A percentile compares a stretch with the other conserved stretches of the same genome.
phyloP scores from a whole-genome alignment of 192 early-diverging fungal genomes.

The Mortierella claussenii region DNA sequence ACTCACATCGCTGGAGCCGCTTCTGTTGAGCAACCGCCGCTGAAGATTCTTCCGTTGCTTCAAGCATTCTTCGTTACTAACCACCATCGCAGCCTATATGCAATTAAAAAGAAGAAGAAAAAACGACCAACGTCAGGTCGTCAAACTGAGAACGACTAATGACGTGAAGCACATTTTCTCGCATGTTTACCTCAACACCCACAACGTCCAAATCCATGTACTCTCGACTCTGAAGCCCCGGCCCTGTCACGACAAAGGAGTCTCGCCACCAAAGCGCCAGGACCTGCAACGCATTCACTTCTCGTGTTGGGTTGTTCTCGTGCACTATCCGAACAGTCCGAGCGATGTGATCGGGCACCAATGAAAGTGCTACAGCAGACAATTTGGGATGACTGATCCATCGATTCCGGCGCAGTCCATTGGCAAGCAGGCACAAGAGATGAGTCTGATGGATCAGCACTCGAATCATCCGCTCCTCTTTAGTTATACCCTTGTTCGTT shows the following conservation, averaged over 20 bases:
- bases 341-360: constrained; percentile 50
- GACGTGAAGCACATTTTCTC: background rate
- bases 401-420: constrained; percentile 64
- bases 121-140: background rate
- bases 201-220: constrained; percentile 42
- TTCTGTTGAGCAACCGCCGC: constrained; percentile 22
- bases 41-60: constrained; percentile 37
- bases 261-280: constrained; percentile 54
- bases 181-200: constrained; percentile 33
- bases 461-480: constrained; percentile 62
- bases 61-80: constrained; percentile 25
- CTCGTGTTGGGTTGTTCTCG: constrained; percentile 20
- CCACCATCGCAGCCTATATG: constrained; percentile 30
- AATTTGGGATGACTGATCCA: constrained; percentile 56
- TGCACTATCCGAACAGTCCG: constrained; percentile 11
- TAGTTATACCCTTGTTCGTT: constrained; percentile 52
- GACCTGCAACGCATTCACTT: constrained; percentile 43
- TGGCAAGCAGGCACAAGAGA: constrained; percentile 64
- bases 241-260: constrained; percentile 49
- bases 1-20: constrained; percentile 59
- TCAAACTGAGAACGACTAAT: too few relatives aligned
- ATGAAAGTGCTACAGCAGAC: constrained; percentile 37
- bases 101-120: too few relatives aligned
- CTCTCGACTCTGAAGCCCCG: constrained; percentile 32
- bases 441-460: constrained; percentile 70